Evolutionary conservation across 2,329 filamentous ascomycete genomes (phyloP), one percentile per base, ranked within the genome.

Genomic region (Truncatella angustata): DNA sequence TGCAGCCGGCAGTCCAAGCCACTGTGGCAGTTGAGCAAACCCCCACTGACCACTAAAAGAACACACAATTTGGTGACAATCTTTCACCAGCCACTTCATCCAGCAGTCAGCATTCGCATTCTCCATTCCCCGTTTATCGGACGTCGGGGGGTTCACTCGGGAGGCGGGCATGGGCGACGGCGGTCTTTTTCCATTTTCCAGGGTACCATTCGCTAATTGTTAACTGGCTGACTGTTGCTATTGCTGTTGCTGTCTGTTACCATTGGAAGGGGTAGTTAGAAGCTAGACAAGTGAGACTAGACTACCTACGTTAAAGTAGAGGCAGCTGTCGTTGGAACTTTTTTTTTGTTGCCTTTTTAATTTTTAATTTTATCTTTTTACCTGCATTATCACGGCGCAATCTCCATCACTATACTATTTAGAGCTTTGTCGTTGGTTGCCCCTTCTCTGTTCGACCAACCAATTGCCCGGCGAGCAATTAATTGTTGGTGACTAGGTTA

Each of bases 321-420:
- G n/a, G n/a, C n/a, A 44, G 40, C 40, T 28, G 18, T n/a, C 24
- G 48, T 43, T 50, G 39, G 48, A 43, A 43, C 48, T 50, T 50
- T 42, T 50, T 42, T 50, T 50, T n/a, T n/a, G n/a, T n/a, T n/a
- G n/a, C n/a, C n/a, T n/a, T n/a, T n/a, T n/a, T n/a, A n/a, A n/a
- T n/a, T n/a, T n/a, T n/a, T n/a, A n/a, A n/a, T n/a, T n/a, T n/a
- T n/a, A n/a, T n/a, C n/a, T n/a, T 34, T 43, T 39, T 24, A 5
- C 18, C 24, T 21, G 34, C 32, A 36, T 26, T 34, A 36, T 18
- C 30, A 37, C 45, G 34, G 45, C 45, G 34, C 45, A 49, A 39
- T 26, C 21, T 36, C n/a, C n/a, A 16, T 12, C 30, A 37, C n/a
- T 20, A 39, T 23, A 35, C 16, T 37, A 34, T 14, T 10, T 37